Percentiles rank a stretch among this genome's conserved stretches.
These are phyloP conservation scores for Venturia pyrina DNA, from an alignment of 2,329 filamentous ascomycete species.

Conservation along the genomic window DNA sequence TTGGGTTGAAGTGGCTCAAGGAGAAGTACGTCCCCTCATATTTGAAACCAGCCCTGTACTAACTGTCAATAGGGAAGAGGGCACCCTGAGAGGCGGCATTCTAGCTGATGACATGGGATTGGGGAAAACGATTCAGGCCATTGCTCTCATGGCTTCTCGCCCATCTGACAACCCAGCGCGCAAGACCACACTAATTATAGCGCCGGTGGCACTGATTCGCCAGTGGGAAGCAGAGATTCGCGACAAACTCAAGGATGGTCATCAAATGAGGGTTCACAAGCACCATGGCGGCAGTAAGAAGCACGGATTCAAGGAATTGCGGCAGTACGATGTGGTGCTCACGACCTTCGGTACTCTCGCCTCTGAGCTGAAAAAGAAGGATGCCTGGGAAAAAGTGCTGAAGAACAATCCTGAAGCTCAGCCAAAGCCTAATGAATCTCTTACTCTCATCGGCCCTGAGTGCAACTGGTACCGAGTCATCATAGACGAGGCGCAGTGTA, in stretches of 20 bases:
- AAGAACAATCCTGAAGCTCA: conserved; percentile 29
- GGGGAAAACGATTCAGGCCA: conserved; percentile 73
- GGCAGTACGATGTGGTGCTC: conserved; percentile 61
- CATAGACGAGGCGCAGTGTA: conserved; percentile 69
- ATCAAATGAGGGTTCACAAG: conserved; percentile 55
- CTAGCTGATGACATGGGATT: conserved; percentile 63
- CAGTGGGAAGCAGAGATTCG: conserved; percentile 86
- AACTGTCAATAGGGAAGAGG: conserved; percentile 42
- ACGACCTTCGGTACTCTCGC: conserved; percentile 69
- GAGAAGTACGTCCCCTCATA: conserved; percentile 33
- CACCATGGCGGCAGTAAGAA: conserved; percentile 52
- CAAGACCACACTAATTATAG: conserved; percentile 76
- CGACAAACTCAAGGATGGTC: conserved; percentile 55
- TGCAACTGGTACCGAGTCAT: conserved; percentile 58
- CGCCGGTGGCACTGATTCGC: conserved; percentile 85
- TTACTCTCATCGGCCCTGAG: conserved; percentile 49
- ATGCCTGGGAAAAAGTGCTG: conserved; percentile 41
- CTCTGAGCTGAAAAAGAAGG: conserved; percentile 54
- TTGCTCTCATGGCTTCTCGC: conserved; percentile 64
- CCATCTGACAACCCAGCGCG: conserved; percentile 47
- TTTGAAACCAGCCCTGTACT: neutral
- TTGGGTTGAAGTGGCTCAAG: conserved; percentile 68
- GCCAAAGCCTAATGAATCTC: conserved; percentile 15
- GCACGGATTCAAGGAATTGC: conserved; percentile 51
- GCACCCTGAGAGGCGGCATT: conserved; percentile 64